Percentiles rank a stretch among this genome's conserved stretches.
phyloP scores from a whole-genome alignment of 2,329 filamentous ascomycete genomes.

The Cercospora canescens region DNA sequence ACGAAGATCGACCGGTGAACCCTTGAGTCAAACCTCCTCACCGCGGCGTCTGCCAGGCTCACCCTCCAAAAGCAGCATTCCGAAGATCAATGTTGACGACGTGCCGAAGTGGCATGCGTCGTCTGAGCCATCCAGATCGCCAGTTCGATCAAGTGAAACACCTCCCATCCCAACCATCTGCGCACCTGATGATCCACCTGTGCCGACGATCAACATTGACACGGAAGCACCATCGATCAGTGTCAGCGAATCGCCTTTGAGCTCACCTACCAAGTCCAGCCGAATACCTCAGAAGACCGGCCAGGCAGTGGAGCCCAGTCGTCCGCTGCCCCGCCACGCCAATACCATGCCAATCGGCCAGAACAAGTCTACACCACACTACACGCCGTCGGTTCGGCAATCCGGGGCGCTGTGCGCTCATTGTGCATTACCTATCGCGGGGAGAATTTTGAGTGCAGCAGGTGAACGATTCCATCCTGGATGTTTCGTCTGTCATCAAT shows the following conservation, averaged over 20 bases:
- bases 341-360: conserved; percentile 34
- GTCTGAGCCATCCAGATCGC: conserved; percentile 9
- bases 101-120: conserved; percentile 17
- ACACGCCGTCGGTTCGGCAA: conserved; percentile 47
- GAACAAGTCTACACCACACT: conserved; percentile 42
- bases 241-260: neutral
- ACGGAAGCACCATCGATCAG: conserved; percentile 27
- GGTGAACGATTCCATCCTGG: conserved; percentile 87
- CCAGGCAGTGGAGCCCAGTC: conserved; percentile 36
- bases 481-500: conserved; percentile 88
- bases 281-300: neutral
- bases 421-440: conserved; percentile 81
- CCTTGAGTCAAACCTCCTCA: neutral
- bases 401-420: conserved; percentile 77
- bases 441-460: conserved; percentile 81
- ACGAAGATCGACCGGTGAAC: neutral
- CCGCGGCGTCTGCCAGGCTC: conserved; percentile 7
- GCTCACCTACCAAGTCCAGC: conserved; percentile 3
- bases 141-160: neutral
- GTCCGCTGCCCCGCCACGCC: conserved; percentile 38
- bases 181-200: conserved; percentile 44
- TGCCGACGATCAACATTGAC: conserved; percentile 34
- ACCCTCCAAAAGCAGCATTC: conserved; percentile 13
- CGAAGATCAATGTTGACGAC: conserved; percentile 18
- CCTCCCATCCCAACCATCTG: conserved; percentile 53